A percentile compares a stretch with the other conserved stretches of the same genome.
These are phyloP conservation scores for Xerocomus brunneocitrinus DNA, from an alignment of 768 basidiomycete genomes.

Conservation along the genomic window DNA sequence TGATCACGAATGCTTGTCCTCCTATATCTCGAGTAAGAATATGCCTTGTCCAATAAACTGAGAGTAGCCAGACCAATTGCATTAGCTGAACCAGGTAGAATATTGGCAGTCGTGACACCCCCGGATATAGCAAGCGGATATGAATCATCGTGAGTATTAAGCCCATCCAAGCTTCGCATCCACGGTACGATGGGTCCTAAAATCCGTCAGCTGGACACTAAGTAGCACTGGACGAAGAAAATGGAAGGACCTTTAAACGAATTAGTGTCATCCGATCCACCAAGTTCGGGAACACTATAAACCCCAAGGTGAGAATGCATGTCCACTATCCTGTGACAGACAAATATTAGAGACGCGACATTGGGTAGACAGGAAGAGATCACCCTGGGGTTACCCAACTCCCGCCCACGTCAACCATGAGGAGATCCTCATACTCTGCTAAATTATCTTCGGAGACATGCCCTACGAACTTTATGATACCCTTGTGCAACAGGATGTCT, in stretches of 20 bases:
- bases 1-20: constrained; percentile 85
- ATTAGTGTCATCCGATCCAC: constrained; percentile 54
- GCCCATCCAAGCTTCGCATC: constrained; percentile 77
- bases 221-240: background rate
- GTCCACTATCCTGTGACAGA: constrained; percentile 46
- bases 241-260: constrained; percentile 45
- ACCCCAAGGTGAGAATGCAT: constrained; percentile 81
- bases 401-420: constrained; percentile 55
- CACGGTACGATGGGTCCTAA: constrained; percentile 62
- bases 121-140: constrained; percentile 75
- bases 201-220: background rate
- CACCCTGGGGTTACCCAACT: constrained; percentile 71
- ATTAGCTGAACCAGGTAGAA: constrained; percentile 75
- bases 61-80: constrained; percentile 54
- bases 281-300: constrained; percentile 51
- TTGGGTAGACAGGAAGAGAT: constrained; percentile 19
- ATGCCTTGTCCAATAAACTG: constrained; percentile 10
- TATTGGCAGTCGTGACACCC: constrained; percentile 81
- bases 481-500: constrained; percentile 39
- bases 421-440: constrained; percentile 39
- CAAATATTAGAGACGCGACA: constrained; percentile 33
- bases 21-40: constrained; percentile 38
- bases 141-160: constrained; percentile 82
- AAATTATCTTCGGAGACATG: constrained; percentile 39
- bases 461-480: constrained; percentile 33